Evolutionary conservation across 805 yeast species (phyloP).

Genomic region (Saturnispora kantuleensis): DNA sequence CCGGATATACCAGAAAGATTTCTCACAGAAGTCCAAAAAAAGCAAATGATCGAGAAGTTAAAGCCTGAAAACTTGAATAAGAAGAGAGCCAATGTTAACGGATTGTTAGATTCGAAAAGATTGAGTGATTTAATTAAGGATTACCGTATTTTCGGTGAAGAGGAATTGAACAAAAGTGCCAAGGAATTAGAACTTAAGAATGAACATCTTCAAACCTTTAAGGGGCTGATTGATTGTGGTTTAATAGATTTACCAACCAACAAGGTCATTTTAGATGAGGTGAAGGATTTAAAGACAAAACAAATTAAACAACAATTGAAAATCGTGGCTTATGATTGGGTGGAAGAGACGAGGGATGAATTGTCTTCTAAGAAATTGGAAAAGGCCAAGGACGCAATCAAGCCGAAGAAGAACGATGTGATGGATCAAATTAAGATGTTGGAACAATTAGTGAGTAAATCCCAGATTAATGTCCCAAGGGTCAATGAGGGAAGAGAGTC

Average conservation of each 20-base stretch:
- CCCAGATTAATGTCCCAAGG: slow-evolving; percentile 9
- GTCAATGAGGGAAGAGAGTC: slow-evolving; percentile 4
- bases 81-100: slow-evolving; percentile 9
- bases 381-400: not conserved
- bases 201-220: slow-evolving; percentile 12
- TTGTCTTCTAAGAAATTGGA: not conserved
- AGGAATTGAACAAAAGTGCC: slow-evolving; percentile 2
- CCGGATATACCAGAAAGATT: slow-evolving; percentile 17
- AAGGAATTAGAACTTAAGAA: slow-evolving; percentile 11
- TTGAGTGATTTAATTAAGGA: slow-evolving; percentile 18
- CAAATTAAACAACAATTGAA: slow-evolving; percentile 18
- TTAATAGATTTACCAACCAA: slow-evolving; percentile 18
- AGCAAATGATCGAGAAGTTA: not conserved
- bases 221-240: slow-evolving; percentile 15
- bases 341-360: slow-evolving; percentile 7
- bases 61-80: slow-evolving; percentile 8
- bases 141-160: slow-evolving; percentile 12
- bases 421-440: slow-evolving; percentile 15
- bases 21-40: slow-evolving; percentile 11
- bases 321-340: slow-evolving; percentile 18
- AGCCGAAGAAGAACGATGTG: slow-evolving; percentile 9
- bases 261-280: slow-evolving; percentile 15
- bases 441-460: slow-evolving; percentile 15
- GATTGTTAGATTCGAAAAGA: slow-evolving; percentile 13
- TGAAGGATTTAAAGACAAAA: slow-evolving; percentile 9